Evolutionary conservation across 2,329 filamentous ascomycete species (phyloP).

Genomic region (Endothia cerciana): DNA sequence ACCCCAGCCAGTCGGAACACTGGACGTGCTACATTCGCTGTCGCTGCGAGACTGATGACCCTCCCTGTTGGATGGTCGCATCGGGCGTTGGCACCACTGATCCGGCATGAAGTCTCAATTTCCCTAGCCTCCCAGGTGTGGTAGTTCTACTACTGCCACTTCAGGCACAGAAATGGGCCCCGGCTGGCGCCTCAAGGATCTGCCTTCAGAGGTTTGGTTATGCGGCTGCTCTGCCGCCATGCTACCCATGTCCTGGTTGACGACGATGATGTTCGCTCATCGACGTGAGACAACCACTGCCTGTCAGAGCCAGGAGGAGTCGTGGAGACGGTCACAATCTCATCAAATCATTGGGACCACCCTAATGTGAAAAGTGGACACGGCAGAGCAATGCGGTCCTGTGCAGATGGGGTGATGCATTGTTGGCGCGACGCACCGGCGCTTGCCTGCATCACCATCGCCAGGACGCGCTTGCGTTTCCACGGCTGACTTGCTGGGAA

Average conservation of each 20-base stretch:
- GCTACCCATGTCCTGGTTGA: slow-evolving; percentile 6
- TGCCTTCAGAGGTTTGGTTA: not conserved
- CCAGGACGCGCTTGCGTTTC: slow-evolving; percentile 18
- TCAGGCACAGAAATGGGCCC: not conserved
- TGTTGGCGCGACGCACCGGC: slow-evolving; percentile 2
- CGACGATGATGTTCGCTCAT: not conserved
- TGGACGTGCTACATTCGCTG: not conserved
- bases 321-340: not conserved
- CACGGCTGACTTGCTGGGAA: not conserved
- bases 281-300: slow-evolving; percentile 8
- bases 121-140: slow-evolving; percentile 1
- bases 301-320: not conserved
- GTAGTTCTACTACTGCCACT: not conserved
- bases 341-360: not conserved
- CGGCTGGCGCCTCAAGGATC: not conserved
- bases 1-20: not conserved
- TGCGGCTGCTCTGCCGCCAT: not conserved
- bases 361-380: not conserved
- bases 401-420: not conserved
- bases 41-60: not conserved
- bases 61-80: not conserved
- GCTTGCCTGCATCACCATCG: slow-evolving; percentile 20
- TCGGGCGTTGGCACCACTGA: not conserved
- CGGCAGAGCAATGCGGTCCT: not conserved
- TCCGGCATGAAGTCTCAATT: slow-evolving; percentile 8